Evolutionary conservation across 768 basidiomycete genomes (phyloP).

Genomic region (Russula foetens): DNA sequence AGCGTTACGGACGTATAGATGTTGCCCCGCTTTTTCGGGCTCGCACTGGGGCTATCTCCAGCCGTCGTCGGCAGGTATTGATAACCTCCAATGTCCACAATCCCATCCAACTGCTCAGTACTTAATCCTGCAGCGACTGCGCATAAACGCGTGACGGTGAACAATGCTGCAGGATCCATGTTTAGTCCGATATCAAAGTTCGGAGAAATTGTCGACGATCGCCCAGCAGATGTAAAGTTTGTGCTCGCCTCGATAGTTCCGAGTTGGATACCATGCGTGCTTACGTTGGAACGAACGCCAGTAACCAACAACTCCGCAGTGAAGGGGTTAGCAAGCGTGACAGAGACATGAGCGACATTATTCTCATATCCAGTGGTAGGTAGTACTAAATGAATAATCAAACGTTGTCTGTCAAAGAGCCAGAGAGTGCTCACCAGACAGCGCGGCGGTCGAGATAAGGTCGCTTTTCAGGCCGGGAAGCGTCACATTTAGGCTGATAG

Average conservation of each 20-base stretch:
- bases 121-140: constrained; percentile 56
- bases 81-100: constrained; percentile 61
- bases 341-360: constrained; percentile 58
- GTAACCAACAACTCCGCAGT: constrained; percentile 50
- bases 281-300: constrained; percentile 50
- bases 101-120: constrained; percentile 53
- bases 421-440: constrained; percentile 35
- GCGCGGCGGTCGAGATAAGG: constrained; percentile 46
- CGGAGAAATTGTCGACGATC: constrained; percentile 49
- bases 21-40: constrained; percentile 32
- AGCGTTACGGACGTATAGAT: constrained; percentile 43
- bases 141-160: constrained; percentile 60
- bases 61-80: constrained; percentile 36
- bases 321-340: constrained; percentile 61
- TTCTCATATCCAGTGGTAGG: constrained; percentile 52
- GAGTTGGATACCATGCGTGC: constrained; percentile 50
- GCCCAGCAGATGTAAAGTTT: constrained; percentile 45
- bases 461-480: constrained; percentile 54
- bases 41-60: constrained; percentile 24
- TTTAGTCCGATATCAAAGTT: constrained; percentile 55
- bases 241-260: constrained; percentile 50
- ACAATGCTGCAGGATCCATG: constrained; percentile 57
- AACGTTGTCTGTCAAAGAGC: neutral
- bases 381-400: constrained; percentile 35
- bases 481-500: constrained; percentile 44